Evolutionary conservation across 306 rosid genomes (phyloP).

Genomic region (Oemleria cerasiformis): DNA sequence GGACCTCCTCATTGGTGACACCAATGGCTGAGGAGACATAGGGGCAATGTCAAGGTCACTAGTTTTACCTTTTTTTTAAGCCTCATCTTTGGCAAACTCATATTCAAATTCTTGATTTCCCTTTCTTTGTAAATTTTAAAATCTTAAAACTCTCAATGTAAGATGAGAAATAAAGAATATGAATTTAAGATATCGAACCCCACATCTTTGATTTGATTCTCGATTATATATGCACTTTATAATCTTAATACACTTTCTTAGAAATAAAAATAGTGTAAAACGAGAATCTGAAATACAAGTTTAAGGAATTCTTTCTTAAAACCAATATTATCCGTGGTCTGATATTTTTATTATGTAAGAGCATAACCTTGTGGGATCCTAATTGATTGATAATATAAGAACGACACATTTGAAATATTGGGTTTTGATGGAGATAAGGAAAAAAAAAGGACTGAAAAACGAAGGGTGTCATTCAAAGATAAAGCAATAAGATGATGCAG

Average conservation of each 20-base stretch:
- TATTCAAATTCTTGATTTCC: too few species aligned
- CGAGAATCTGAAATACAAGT: background rate
- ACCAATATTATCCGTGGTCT: background rate
- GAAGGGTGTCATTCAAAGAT: constrained; percentile 29
- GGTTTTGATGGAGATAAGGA: background rate
- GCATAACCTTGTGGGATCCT: background rate
- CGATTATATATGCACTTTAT: too few species aligned
- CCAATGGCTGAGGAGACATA: constrained; percentile 17
- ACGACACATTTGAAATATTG: background rate
- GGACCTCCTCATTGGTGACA: constrained; percentile 18
- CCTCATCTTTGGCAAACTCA: too few species aligned
- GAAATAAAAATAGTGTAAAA: background rate
- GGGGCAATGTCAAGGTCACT: background rate
- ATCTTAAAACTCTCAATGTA: background rate
- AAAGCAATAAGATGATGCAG: constrained; percentile 9
- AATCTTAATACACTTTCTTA: too few species aligned
- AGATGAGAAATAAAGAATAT: too few species aligned
- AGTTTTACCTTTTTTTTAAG: background rate
- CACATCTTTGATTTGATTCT: too few species aligned
- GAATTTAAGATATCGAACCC: too few species aligned
- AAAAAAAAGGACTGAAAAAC: background rate
- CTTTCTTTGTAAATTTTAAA: background rate
- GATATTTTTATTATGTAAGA: background rate
- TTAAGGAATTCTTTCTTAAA: too few species aligned
- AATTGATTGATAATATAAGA: background rate